A percentile compares a stretch with the other conserved stretches of the same genome.
Evolutionary conservation across 768 basidiomycete genomes (phyloP).

Genomic region (Cyclocybe cylindracea): DNA sequence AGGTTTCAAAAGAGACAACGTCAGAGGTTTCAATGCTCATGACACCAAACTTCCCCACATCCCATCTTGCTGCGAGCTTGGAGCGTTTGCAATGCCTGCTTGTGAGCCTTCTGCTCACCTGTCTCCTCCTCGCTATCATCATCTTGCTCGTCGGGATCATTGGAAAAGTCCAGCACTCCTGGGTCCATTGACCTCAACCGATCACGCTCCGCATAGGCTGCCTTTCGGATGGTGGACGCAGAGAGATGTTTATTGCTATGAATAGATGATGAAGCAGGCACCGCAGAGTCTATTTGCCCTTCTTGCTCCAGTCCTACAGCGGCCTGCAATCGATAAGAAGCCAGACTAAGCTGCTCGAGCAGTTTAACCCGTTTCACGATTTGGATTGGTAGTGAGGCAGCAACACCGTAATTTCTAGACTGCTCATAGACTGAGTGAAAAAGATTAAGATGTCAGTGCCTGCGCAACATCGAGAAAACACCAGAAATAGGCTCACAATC

Average conservation of each 20-base stretch:
- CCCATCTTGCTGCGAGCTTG: no score
- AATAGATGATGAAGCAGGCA: constrained; percentile 25
- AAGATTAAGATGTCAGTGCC: no score
- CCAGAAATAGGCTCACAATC: no score
- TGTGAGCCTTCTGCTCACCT: no score
- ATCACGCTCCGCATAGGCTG: constrained; percentile 71
- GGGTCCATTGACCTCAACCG: constrained; percentile 65
- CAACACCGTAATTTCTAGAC: constrained; percentile 27
- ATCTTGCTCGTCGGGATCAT: constrained; percentile 20
- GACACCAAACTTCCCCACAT: no score
- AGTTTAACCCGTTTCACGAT: constrained; percentile 43
- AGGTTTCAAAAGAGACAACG: no score
- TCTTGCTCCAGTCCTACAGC: constrained; percentile 26
- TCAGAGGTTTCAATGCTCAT: no score
- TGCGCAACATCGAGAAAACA: not conserved
- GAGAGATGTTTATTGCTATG: constrained; percentile 30
- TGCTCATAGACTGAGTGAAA: not conserved
- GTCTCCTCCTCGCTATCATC: constrained; percentile 15
- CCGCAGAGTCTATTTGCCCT: constrained; percentile 28
- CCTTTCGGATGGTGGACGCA: constrained; percentile 55
- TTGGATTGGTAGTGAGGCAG: constrained; percentile 64
- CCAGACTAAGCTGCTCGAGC: constrained; percentile 45
- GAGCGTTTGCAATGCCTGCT: no score
- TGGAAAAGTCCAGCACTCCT: constrained; percentile 62
- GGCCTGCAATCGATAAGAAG: constrained; percentile 59